Evolutionary conservation across 2,329 filamentous ascomycete genomes (phyloP), one percentile per base, ranked within the genome.

Genomic region (Fusarium torreyae): DNA sequence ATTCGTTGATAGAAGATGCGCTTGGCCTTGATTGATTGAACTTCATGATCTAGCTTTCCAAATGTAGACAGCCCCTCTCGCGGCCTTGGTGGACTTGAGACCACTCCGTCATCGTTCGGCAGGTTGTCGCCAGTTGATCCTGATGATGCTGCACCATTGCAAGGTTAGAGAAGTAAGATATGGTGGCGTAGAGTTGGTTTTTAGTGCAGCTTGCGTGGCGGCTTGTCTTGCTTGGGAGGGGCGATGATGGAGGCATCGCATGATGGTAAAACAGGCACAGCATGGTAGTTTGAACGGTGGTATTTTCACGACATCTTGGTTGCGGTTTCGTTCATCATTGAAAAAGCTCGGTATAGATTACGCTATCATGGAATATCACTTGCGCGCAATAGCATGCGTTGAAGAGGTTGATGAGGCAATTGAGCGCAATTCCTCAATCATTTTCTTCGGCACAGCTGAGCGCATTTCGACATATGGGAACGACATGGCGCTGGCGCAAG

Each of bases 191-290:
- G 59, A 71, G 56, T 52, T 71, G 69, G 70, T 56, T 63, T 63
- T 70, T 72, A 72, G 75, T 72, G 70, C 56, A 70, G 71, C 70
- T 74, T 77, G 74, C 66, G 74, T 77, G 75, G 75, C 74, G 71
- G 66, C 43, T 54, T 55, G 61, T 66, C 42, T 53, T 57, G 36
- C 56, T 53, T 48, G 15, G 28, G 63, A 65, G 76, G 74, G 74
- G 73, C 63, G 68, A 74, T 74, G 31, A 63, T 44, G 39, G 46
- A 65, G 40, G 69, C 65, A 59, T 58, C 36, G 55, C 57, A 68
- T 57, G 63, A 70, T 43, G 48, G 55, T 70, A 50, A 67, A 62
- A 66, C 52, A 52, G 54, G 28, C 26, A 38, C n/a, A 45, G 50
- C 48, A 33, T 54, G 22, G 51, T 48, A 45, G 26, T 33, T 57